A percentile compares a stretch with the other conserved stretches of the same genome.
Conservation (phyloP, 2,329 filamentous ascomycete genomes). For the Fusarium decemcellulare region DNA sequence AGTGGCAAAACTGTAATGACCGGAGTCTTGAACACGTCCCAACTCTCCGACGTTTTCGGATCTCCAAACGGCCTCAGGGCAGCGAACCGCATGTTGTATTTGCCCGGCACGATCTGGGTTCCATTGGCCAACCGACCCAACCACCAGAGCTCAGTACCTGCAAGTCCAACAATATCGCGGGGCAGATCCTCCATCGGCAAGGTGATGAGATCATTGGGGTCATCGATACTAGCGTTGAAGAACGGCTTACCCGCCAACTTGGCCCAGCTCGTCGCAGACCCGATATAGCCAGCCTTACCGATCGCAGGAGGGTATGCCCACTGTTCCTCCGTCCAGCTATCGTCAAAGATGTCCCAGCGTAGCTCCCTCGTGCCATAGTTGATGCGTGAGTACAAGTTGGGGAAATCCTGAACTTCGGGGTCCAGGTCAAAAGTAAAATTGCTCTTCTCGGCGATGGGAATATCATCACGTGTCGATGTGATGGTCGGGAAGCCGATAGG, state of each 20-base stretch:
- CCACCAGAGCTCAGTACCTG: slow-evolving; percentile 33
- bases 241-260: neutral
- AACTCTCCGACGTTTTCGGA: slow-evolving; percentile 4
- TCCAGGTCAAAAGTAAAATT: neutral
- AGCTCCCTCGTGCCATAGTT: neutral
- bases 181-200: slow-evolving; percentile 5
- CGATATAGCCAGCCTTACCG: neutral
- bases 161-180: slow-evolving; percentile 8
- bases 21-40: slow-evolving; percentile 5
- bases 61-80: slow-evolving; percentile 23
- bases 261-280: neutral
- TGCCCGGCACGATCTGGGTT: slow-evolving; percentile 16
- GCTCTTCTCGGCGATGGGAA: neutral
- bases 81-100: slow-evolving; percentile 29
- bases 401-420: neutral
- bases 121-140: slow-evolving; percentile 23
- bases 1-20: neutral
- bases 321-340: neutral
- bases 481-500: neutral
- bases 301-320: neutral
- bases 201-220: neutral
- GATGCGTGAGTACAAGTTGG: neutral
- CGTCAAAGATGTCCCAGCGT: neutral
- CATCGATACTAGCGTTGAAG: neutral
- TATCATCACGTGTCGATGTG: neutral